Percentiles rank a stretch among this genome's conserved stretches.
Conservation (phyloP, 305 asterid species). For the Rubia tinctorum region DNA sequence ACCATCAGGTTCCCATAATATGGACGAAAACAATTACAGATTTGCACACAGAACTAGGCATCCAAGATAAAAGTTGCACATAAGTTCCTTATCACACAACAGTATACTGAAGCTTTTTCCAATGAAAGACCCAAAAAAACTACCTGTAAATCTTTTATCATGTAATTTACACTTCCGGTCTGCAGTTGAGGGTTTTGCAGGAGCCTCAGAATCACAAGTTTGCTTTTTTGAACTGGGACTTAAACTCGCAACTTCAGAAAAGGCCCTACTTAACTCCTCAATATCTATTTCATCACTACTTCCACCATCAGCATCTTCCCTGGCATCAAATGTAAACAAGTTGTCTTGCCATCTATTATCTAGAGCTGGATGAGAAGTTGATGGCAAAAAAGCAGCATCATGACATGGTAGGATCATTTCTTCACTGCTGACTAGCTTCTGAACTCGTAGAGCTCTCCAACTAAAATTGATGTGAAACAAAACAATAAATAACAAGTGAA, state of each 20-base stretch:
- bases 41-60: neutral
- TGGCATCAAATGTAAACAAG: slow-evolving; percentile 41
- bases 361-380: slow-evolving; percentile 36
- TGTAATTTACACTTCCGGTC: slow-evolving; percentile 30
- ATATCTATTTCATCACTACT: slow-evolving; percentile 53
- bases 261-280: slow-evolving; percentile 71
- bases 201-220: slow-evolving; percentile 30
- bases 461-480: slow-evolving; percentile 27
- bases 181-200: slow-evolving; percentile 26
- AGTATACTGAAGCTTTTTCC: neutral
- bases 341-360: slow-evolving; percentile 40
- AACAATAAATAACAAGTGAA: neutral
- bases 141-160: slow-evolving; percentile 58
- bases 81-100: neutral
- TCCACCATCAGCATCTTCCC: slow-evolving; percentile 39
- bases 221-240: slow-evolving; percentile 40
- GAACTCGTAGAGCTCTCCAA: slow-evolving; percentile 84
- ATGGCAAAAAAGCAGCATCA: slow-evolving; percentile 27
- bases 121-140: slow-evolving; percentile 4
- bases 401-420: slow-evolving; percentile 21
- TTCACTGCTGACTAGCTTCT: slow-evolving; percentile 37
- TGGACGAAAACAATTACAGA: neutral
- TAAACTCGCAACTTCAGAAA: slow-evolving; percentile 63
- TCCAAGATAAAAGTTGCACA: neutral
- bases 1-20: neutral